Evolutionary conservation across 805 yeast genomes (phyloP).

Genomic region (Debaryomyces tyrocola): DNA sequence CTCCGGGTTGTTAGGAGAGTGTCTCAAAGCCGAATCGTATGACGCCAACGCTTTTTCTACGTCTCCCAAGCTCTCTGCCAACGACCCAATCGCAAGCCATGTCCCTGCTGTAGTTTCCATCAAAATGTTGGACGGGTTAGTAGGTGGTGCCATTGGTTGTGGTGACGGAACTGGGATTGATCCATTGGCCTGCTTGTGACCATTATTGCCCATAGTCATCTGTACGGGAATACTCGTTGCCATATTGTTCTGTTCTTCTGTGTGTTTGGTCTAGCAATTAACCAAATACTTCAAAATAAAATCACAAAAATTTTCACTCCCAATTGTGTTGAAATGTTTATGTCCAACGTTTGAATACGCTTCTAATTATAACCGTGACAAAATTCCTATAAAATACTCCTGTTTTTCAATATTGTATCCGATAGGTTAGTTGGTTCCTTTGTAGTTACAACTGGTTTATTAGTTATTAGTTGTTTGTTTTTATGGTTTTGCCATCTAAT

Average conservation of each 20-base stretch:
- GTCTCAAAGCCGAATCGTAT: constrained; percentile 83
- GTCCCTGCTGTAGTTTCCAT: constrained; percentile 70
- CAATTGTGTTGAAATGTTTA: neutral
- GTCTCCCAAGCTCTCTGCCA: constrained; percentile 88
- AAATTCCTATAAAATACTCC: too few relatives aligned
- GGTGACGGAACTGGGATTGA: constrained; percentile 11
- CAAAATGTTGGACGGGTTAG: constrained; percentile 18
- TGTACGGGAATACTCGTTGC: constrained; percentile 21
- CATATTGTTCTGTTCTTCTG: constrained; percentile 6
- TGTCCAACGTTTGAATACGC: neutral
- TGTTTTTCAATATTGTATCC: too few relatives aligned
- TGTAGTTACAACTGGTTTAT: too few relatives aligned
- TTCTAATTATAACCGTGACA: too few relatives aligned
- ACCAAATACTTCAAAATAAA: neutral
- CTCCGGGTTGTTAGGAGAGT: constrained; percentile 81
- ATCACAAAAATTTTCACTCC: neutral
- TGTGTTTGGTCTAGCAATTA: too few relatives aligned
- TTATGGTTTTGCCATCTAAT: neutral
- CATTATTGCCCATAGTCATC: constrained; percentile 13
- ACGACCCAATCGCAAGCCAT: constrained; percentile 85
- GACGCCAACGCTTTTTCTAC: constrained; percentile 86
- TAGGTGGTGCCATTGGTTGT: constrained; percentile 10
- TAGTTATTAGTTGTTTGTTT: too few relatives aligned
- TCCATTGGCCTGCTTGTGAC: constrained; percentile 14
- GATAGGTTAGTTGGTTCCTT: too few relatives aligned